These are phyloP conservation scores for Solanum appendiculatum DNA, from an alignment of 257 asterid species.

Conservation along the genomic window DNA sequence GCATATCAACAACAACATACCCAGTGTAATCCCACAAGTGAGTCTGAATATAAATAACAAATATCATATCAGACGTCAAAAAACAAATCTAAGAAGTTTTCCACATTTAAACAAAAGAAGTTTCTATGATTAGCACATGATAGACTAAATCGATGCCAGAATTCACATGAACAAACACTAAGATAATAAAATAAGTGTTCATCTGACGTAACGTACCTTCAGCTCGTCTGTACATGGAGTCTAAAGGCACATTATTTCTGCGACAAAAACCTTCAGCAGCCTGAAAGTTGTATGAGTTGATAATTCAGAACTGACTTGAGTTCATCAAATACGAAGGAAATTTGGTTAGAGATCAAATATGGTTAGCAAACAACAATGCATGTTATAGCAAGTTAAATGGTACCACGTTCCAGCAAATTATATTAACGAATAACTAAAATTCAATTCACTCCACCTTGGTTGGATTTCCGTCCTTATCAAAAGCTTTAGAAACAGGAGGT, in stretches of 20 bases:
- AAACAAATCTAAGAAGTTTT: background rate
- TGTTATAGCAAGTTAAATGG: background rate
- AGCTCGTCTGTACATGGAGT: constrained; percentile 61
- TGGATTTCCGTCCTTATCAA: constrained; percentile 81
- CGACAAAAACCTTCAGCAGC: constrained; percentile 99
- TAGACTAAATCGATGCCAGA: background rate
- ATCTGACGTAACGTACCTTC: constrained; percentile 44
- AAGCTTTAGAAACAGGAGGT: constrained; percentile 88
- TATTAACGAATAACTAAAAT: background rate
- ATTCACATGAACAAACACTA: background rate
- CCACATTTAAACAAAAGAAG: background rate
- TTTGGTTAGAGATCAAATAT: background rate
- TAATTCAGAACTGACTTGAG: background rate
- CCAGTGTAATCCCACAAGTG: background rate
- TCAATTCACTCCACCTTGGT: constrained; percentile 53
- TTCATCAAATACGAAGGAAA: background rate
- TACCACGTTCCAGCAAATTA: background rate
- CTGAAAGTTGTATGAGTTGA: constrained; percentile 21
- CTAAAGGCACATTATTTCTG: constrained; percentile 62
- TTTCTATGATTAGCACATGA: background rate
- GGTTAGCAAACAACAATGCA: background rate
- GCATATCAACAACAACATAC: background rate
- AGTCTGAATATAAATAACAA: background rate
- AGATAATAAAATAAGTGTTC: background rate
- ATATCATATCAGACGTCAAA: background rate